Conservation (phyloP, 1,139 yeast genomes). For the Taphrina populina region DNA sequence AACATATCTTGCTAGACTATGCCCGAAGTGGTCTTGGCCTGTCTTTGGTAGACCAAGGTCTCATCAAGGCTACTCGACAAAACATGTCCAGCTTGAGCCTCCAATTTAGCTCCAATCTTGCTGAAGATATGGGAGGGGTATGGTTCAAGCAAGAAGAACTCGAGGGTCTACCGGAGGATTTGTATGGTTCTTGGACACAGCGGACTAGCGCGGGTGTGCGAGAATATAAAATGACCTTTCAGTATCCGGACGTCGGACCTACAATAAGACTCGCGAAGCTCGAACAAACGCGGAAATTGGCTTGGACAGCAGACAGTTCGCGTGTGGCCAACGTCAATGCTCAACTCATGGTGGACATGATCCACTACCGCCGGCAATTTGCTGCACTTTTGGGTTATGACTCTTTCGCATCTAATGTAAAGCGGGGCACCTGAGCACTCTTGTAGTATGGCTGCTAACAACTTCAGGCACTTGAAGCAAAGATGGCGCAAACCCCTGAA, state of each 20-base stretch:
- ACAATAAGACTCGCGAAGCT: conserved; percentile 67
- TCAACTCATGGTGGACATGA: conserved; percentile 58
- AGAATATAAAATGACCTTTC: conserved; percentile 67
- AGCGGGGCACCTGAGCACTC: no score
- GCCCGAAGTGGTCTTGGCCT: conserved; percentile 68
- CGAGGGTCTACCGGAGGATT: conserved; percentile 69
- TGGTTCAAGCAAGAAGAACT: conserved; percentile 63
- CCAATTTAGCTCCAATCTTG: conserved; percentile 62
- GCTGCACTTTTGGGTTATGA: conserved; percentile 66
- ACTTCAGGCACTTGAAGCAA: conserved; percentile 58
- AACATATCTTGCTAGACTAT: conserved; percentile 57
- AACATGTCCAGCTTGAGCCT: conserved; percentile 59
- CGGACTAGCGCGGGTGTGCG: conserved; percentile 48
- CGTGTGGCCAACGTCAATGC: conserved; percentile 63
- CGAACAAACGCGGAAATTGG: conserved; percentile 63
- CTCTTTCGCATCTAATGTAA: conserved; percentile 59
- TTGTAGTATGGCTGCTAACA: no score
- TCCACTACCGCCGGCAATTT: conserved; percentile 59
- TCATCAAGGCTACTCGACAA: conserved; percentile 59
- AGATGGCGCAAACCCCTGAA: conserved; percentile 71
- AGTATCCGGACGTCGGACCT: conserved; percentile 76
- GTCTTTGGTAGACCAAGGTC: conserved; percentile 55
- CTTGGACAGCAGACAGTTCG: conserved; percentile 65
- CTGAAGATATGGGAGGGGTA: conserved; percentile 66
- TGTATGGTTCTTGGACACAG: conserved; percentile 49